phyloP scores from a whole-genome alignment of 116 monocot genomes.

The Thalassia testudinum region DNA sequence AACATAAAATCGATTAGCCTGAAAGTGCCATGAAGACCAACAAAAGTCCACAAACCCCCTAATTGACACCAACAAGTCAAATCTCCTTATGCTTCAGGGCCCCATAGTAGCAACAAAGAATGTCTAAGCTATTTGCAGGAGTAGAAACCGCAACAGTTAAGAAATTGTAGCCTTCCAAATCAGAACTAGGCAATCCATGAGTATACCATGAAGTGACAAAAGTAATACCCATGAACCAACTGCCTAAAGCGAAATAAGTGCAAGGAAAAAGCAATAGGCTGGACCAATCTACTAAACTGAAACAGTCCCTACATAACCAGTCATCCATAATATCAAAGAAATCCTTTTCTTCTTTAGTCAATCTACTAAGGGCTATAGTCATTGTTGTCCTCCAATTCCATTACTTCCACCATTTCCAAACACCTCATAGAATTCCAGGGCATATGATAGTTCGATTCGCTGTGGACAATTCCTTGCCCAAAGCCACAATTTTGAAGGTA shows the following conservation, averaged over 20 bases:
- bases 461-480: neutral
- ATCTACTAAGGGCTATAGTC: conserved; percentile 10
- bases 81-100: conserved; percentile 5
- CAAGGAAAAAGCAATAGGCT: conserved; percentile 10
- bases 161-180: neutral
- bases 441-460: conserved; percentile 1
- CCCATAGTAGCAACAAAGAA: conserved; percentile 3
- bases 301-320: conserved; percentile 5
- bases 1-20: conserved; percentile 5
- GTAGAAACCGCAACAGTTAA: neutral
- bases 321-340: conserved; percentile 9
- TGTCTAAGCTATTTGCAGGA: neutral
- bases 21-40: neutral
- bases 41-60: conserved; percentile 5
- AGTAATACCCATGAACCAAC: conserved; percentile 9
- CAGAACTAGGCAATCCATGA: conserved; percentile 1
- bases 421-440: neutral
- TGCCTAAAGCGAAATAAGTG: conserved; percentile 5
- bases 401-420: neutral
- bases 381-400: neutral
- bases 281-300: conserved; percentile 5
- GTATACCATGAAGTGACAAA: conserved; percentile 13
- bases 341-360: conserved; percentile 7
- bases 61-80: conserved; percentile 7
- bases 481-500: neutral